These are phyloP conservation scores for Ceratocystiopsis minuta DNA, from an alignment of 2,329 filamentous ascomycete species.

Conservation along the genomic window DNA sequence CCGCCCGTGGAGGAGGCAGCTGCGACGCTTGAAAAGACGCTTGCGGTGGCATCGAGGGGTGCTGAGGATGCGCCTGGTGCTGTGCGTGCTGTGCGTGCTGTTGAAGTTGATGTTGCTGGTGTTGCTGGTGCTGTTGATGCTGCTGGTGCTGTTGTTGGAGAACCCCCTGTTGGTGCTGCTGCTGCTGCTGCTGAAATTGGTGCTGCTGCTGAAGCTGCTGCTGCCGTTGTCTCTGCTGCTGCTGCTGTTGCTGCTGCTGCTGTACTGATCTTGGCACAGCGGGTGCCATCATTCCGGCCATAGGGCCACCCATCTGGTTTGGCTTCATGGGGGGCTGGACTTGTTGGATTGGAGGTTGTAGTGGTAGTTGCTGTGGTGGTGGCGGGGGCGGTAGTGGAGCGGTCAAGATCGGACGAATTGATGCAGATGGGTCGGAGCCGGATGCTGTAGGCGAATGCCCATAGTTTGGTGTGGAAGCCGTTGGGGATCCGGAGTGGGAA, in stretches of 20 bases:
- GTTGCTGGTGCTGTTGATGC: slow-evolving; percentile 16
- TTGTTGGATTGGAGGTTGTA: neutral
- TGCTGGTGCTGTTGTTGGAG: slow-evolving; percentile 16
- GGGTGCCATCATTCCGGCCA: slow-evolving; percentile 6
- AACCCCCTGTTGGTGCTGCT: slow-evolving; percentile 2
- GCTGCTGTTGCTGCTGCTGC: slow-evolving; percentile 9
- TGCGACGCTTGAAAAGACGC: too few relatives aligned
- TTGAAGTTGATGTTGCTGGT: slow-evolving; percentile 19
- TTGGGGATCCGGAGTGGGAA: slow-evolving; percentile 49
- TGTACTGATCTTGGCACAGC: slow-evolving; percentile 9
- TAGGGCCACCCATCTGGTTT: slow-evolving; percentile 11
- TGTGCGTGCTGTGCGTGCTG: slow-evolving; percentile 13
- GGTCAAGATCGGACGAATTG: slow-evolving; percentile 21
- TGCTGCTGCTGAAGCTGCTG: slow-evolving; percentile 18
- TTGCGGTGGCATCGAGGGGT: neutral
- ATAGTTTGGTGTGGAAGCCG: slow-evolving; percentile 28
- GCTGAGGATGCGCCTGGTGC: slow-evolving; percentile 9
- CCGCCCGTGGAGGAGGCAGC: slow-evolving; percentile 8
- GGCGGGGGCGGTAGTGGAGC: slow-evolving; percentile 12
- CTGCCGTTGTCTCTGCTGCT: slow-evolving; percentile 3
- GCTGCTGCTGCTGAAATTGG: slow-evolving; percentile 2
- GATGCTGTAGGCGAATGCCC: slow-evolving; percentile 21
- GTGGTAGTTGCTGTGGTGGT: slow-evolving; percentile 7
- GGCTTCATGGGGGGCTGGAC: slow-evolving; percentile 19
- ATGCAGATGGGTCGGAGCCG: slow-evolving; percentile 25